phyloP scores from a whole-genome alignment of 2,329 filamentous ascomycete genomes.

The Phaeosphaeriaceae sp. region DNA sequence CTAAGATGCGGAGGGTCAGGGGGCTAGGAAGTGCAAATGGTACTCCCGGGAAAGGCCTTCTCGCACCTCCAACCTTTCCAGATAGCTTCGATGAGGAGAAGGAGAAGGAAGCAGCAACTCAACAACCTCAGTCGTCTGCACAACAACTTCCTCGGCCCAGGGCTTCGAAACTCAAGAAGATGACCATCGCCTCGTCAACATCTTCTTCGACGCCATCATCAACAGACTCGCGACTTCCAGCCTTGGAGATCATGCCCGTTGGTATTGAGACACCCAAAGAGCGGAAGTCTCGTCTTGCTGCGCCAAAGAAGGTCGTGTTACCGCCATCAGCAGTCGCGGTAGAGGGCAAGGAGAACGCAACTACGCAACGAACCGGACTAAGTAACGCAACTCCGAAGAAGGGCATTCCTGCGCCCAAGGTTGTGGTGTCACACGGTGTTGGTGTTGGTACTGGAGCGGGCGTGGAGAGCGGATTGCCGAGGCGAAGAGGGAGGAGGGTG shows the following conservation, averaged over 20 bases:
- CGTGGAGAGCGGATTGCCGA: conserved; percentile 39
- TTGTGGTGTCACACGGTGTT: conserved; percentile 20
- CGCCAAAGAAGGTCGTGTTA: conserved; percentile 44
- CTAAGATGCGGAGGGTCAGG: conserved; percentile 39
- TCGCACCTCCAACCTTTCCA: conserved; percentile 33
- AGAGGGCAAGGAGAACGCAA: conserved; percentile 36
- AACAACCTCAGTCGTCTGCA: conserved; percentile 6
- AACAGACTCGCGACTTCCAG: conserved; percentile 21
- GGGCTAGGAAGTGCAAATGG: conserved; percentile 47
- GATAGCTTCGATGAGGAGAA: conserved; percentile 26
- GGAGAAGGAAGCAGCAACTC: conserved; percentile 28
- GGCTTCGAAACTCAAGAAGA: conserved; percentile 29
- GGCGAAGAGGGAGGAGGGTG: conserved; percentile 30
- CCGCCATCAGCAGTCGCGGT: conserved; percentile 23
- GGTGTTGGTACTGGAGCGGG: conserved; percentile 22
- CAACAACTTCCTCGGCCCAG: conserved; percentile 29
- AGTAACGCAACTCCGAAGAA: conserved; percentile 38
- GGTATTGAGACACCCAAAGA: conserved; percentile 29
- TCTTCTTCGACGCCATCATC: conserved; percentile 6
- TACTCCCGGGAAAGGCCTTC: conserved; percentile 46
- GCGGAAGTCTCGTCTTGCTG: conserved; percentile 42
- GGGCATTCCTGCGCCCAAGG: conserved; percentile 32
- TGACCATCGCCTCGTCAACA: conserved; percentile 21
- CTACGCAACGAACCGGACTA: conserved; percentile 14
- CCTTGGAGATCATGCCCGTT: conserved; percentile 30